phyloP scores from a whole-genome alignment of 2,329 filamentous ascomycete species.

The Cercospora citrullina region DNA sequence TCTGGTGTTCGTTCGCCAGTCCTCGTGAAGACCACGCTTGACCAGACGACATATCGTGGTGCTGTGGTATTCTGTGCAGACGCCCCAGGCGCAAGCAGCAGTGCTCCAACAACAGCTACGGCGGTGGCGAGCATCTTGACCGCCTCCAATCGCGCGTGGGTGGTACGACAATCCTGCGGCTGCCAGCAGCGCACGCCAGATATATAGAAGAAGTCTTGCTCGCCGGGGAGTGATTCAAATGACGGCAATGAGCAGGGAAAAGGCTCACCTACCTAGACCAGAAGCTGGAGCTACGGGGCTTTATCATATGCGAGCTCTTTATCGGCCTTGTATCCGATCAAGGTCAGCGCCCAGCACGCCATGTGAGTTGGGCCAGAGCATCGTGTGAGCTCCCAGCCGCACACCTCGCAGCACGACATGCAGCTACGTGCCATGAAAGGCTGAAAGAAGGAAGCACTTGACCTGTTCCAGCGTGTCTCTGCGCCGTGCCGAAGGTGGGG shows the following conservation, averaged over 20 bases:
- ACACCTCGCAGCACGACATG: conserved; percentile 9
- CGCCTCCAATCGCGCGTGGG: background rate
- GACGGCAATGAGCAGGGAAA: conserved; percentile 7
- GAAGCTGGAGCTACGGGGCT: conserved; percentile 11
- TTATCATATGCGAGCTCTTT: conserved; percentile 23
- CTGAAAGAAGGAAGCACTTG: conserved; percentile 10
- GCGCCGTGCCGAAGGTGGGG: conserved; percentile 10
- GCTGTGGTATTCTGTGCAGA: conserved; percentile 15
- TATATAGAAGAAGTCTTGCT: background rate
- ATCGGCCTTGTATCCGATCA: conserved; percentile 19
- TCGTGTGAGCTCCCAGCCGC: conserved; percentile 2
- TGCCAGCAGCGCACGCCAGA: conserved; percentile 9
- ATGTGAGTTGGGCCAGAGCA: conserved; percentile 9
- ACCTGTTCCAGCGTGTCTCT: conserved; percentile 11
- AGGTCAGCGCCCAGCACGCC: conserved; percentile 6
- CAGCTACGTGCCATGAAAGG: conserved; percentile 1
- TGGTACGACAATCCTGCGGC: background rate
- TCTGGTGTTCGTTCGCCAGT: conserved; percentile 58
- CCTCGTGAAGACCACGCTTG: conserved; percentile 55
- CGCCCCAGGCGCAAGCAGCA: conserved; percentile 25
- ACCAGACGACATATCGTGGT: conserved; percentile 43
- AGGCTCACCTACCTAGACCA: conserved; percentile 18
- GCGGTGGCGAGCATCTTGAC: conserved; percentile 28
- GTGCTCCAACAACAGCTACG: conserved; percentile 22
- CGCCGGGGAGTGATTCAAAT: background rate